phyloP scores from a whole-genome alignment of 768 basidiomycete genomes.

The Naganishia randhawae region DNA sequence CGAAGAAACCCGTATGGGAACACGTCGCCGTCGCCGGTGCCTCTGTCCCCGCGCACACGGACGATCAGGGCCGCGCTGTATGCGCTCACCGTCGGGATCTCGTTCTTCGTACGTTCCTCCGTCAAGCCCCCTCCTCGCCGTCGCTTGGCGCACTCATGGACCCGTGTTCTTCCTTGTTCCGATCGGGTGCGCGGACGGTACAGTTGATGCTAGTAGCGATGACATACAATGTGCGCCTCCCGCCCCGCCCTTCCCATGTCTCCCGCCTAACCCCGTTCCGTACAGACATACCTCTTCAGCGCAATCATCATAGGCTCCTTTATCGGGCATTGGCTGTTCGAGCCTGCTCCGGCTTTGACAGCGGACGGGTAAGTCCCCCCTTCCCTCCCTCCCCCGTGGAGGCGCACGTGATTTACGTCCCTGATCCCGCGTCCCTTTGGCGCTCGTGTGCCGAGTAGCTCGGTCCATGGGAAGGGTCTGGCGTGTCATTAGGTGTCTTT shows the following conservation, averaged over 20 bases:
- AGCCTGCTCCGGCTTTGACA: constrained; percentile 63
- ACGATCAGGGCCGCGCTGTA: constrained; percentile 56
- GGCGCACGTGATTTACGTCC: too few species aligned
- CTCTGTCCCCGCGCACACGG: not conserved
- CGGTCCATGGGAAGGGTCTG: not conserved
- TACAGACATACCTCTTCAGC: constrained; percentile 76
- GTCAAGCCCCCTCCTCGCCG: not conserved
- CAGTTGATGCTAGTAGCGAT: constrained; percentile 81
- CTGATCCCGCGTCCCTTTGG: too few species aligned
- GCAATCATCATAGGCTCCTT: constrained; percentile 79
- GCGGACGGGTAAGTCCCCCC: constrained; percentile 23
- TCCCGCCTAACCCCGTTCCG: not conserved
- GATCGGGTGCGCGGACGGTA: not conserved
- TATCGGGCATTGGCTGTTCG: constrained; percentile 75
- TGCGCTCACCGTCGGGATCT: constrained; percentile 63
- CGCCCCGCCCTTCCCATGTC: not conserved
- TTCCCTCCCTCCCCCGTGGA: too few species aligned
- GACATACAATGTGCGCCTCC: constrained; percentile 78
- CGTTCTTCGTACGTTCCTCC: constrained; percentile 44
- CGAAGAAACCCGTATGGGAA: too few species aligned
- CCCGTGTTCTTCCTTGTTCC: not conserved
- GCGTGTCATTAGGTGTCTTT: constrained; percentile 20
- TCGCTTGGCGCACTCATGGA: not conserved
- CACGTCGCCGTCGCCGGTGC: not conserved
- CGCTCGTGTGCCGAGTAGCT: not conserved